These are phyloP conservation scores for Venturia pyrina DNA, from an alignment of 2,329 filamentous ascomycete species.

Conservation along the genomic window DNA sequence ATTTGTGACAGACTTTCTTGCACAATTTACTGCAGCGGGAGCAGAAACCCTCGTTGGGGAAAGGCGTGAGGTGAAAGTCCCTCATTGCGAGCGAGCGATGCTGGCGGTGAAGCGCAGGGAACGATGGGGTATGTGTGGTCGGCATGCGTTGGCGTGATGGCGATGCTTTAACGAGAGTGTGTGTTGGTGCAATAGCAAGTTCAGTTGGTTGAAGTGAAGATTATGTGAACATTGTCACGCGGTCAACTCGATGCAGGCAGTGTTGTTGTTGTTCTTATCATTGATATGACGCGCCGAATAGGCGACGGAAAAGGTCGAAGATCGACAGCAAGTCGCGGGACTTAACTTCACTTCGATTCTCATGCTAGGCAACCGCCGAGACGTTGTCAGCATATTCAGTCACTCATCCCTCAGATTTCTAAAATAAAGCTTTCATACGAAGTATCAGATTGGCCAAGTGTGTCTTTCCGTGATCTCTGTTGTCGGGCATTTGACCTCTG, in stretches of 20 bases:
- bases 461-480: neutral
- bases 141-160: neutral
- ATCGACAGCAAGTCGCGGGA: neutral
- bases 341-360: neutral
- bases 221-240: neutral
- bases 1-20: conserved; percentile 7
- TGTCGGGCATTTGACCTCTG: neutral
- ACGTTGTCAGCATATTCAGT: neutral
- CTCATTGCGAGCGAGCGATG: neutral
- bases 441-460: neutral
- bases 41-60: neutral
- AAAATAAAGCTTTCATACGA: neutral
- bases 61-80: neutral
- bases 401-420: neutral
- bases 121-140: neutral
- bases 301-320: neutral
- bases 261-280: neutral
- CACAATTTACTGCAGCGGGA: neutral
- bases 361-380: neutral
- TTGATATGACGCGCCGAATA: neutral
- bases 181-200: neutral
- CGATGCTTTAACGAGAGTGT: neutral
- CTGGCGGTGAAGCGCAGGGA: neutral
- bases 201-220: neutral
- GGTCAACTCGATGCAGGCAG: neutral